Conservation (phyloP, 169 alveolate genomes). For the Plasmodium billcollinsi region DNA sequence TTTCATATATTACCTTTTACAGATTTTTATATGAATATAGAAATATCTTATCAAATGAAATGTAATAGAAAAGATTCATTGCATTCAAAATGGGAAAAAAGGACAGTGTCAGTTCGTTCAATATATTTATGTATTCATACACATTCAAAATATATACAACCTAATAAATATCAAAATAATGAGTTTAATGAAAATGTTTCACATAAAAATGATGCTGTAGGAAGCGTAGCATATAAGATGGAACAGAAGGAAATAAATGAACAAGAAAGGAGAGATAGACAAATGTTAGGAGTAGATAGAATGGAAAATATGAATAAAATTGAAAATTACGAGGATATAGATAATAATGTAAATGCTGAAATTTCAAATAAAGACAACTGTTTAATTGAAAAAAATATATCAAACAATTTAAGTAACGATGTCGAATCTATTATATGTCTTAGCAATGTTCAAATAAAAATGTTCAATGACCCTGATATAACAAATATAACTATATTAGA, state of each 20-base stretch:
- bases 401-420: conserved; percentile 33
- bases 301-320: neutral
- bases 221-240: neutral
- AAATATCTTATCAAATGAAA: conserved; percentile 18
- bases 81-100: conserved; percentile 66
- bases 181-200: neutral
- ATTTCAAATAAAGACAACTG: too few relatives aligned
- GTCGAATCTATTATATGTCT: conserved; percentile 56
- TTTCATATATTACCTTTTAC: conserved; percentile 63
- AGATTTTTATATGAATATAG: conserved; percentile 57
- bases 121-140: conserved; percentile 71
- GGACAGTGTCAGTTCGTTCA: conserved; percentile 53
- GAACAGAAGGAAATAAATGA: neutral
- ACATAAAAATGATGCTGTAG: neutral
- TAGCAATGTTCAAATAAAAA: conserved; percentile 32
- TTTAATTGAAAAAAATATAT: neutral
- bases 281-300: neutral
- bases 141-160: conserved; percentile 2
- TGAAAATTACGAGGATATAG: neutral
- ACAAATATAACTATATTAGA: conserved; percentile 60
- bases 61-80: conserved; percentile 60
- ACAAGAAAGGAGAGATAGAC: neutral
- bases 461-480: conserved; percentile 32
- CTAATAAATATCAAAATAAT: neutral
- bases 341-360: too few relatives aligned